Base-by-base conservation (phyloP, 2,329 filamentous ascomycete species). In the Fusarium falciforme region DNA sequence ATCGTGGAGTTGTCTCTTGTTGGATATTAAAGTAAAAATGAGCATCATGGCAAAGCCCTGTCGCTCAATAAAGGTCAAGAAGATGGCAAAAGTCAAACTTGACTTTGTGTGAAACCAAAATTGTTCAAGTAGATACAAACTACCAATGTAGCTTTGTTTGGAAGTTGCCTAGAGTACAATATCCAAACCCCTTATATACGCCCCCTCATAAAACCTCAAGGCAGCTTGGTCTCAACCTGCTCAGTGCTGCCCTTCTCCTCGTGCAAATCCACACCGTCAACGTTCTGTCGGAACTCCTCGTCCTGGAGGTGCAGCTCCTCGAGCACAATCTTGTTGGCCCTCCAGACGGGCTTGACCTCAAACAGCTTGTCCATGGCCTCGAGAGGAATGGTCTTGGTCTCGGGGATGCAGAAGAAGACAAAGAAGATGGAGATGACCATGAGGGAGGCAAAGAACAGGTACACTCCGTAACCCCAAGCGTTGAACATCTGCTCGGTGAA, bases 401-500 rank as follows among this genome's bases (percentile, higher is more conserved):
- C 91, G 1, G 91, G 91, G 0, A 93, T 76, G 52, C 90, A 84
- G 83, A 91, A 91, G 78, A 84, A 92, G 29, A 91, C 87, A 71
- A 91, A 93, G 63, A 89, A 67, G 61, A 87, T 83, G 0, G 89
- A 89, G 11, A 87, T 67, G 14, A 92, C 80, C 86, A 92, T 92
- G 55, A 92, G 83, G 0, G 87, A 85, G 2, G 90, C 91, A 73
- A 93, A 93, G 85, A 93, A 92, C 76, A 93, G 89, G 81, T 92
- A 93, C 0, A 92, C 90, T 27, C 90, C 91, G 74, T 89, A 92
- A n/a, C 84, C 83, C 85, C 89, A 88, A 10, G 84, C 81, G 25
- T 84, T 78, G 73, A 91, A 89, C 89, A 93, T 93, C 73, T 92
- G 89, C 29, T 88, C 90, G 0, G 90, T 93, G 84, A 92, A 93